Base-by-base conservation (phyloP, 148 eudicot genomes). In the Arbutus unedo region DNA sequence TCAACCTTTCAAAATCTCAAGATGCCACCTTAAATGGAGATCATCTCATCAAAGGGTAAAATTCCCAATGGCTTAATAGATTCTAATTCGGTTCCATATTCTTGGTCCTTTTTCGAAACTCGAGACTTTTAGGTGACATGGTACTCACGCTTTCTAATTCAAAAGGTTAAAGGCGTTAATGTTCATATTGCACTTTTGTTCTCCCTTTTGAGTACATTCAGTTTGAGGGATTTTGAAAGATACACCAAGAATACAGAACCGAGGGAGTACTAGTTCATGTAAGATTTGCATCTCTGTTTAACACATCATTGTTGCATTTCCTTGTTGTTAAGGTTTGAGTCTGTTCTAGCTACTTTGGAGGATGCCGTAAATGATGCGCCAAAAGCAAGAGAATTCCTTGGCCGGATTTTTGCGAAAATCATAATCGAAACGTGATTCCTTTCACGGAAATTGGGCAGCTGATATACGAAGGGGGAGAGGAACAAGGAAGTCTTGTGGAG, bases 291-390 rank as follows among this genome's bases (percentile, higher is more conserved):
- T 19, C 6, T 81, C 14, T 6, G 6, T 19, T 13, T 38, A 6
- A 57, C 48, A 31, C 14, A 9, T 19, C 81, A 45, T 31, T 45
- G 31, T 66, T 60, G 2, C 21, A 21, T 59, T 31, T 84, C 31
- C 0, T 3, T 56, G 11, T 79, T 74, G 76, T 73, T 78, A 90
- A 95, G 98, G 91, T 92, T 95, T 43, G 94, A 90, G 84, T 88
- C 89, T 44, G 95, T 92, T 76, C 92, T 95, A 21, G 57, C 87
- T 75, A 85, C 77, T 59, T 86, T 95, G 90, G 97, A 95, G 84
- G 98, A 95, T 82, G 90, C 91, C 7, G 93, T 92, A 13, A 93
- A 79, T 50, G 98, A 95, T 89, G 98, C 98, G 79, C 97, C 98
- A 54, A 91, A 73, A 90, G 98, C 98, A 62, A 87, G 92, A 2